Conservation (phyloP, 2,329 filamentous ascomycete genomes). For the Lachnellula arida region DNA sequence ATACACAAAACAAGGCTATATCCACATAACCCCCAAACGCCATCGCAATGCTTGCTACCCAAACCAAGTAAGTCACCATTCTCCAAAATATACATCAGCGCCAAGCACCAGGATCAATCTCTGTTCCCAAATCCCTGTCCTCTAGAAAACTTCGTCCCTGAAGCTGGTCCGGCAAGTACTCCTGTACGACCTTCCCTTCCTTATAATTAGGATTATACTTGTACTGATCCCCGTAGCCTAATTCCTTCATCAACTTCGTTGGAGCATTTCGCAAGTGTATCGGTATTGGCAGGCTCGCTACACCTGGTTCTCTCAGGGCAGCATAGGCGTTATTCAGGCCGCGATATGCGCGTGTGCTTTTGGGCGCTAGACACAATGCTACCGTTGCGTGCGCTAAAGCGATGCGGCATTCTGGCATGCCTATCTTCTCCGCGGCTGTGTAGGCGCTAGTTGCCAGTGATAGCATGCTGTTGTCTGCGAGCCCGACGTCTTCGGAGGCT, state of each 20-base stretch:
- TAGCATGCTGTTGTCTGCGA: slow-evolving; percentile 82
- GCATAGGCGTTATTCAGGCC: slow-evolving; percentile 75
- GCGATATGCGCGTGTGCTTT: slow-evolving; percentile 83
- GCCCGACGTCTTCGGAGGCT: slow-evolving; percentile 86
- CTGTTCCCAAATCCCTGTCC: slow-evolving; percentile 71
- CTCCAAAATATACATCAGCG: slow-evolving; percentile 7
- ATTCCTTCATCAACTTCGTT: slow-evolving; percentile 85
- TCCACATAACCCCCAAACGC: slow-evolving; percentile 6
- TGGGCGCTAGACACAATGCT: slow-evolving; percentile 73
- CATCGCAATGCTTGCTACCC: slow-evolving; percentile 11
- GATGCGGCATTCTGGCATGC: slow-evolving; percentile 91
- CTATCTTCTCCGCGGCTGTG: slow-evolving; percentile 85
- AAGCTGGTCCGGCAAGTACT: slow-evolving; percentile 81
- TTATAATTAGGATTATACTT: slow-evolving; percentile 94
- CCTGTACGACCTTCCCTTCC: slow-evolving; percentile 76
- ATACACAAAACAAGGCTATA: background rate
- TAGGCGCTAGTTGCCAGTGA: slow-evolving; percentile 81
- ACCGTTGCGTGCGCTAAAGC: slow-evolving; percentile 84
- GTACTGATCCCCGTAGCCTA: slow-evolving; percentile 87
- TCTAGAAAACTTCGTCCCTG: slow-evolving; percentile 71
- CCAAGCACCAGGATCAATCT: slow-evolving; percentile 57
- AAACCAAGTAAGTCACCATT: background rate
- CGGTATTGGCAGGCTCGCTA: slow-evolving; percentile 77
- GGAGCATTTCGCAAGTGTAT: slow-evolving; percentile 88
- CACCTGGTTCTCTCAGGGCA: slow-evolving; percentile 75